Evolutionary conservation across 1,139 yeast species (phyloP).

Genomic region (Diutina sp.): DNA sequence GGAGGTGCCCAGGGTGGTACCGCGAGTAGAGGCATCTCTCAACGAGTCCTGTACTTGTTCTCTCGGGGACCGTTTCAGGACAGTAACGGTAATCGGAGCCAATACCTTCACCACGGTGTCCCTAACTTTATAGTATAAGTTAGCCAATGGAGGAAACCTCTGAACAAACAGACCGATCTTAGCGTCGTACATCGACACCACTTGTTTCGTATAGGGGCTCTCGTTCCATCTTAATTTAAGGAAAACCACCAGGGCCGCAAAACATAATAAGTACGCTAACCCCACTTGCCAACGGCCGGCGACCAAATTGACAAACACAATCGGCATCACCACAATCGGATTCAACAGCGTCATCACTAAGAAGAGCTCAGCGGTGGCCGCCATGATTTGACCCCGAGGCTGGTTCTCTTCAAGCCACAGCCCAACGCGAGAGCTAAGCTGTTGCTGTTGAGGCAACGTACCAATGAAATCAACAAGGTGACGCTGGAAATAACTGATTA

Average conservation of each 20-base stretch:
- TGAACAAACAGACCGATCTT: slow-evolving; percentile 13
- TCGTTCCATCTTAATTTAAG: slow-evolving; percentile 32
- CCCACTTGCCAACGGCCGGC: slow-evolving; percentile 10
- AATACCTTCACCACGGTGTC: background rate
- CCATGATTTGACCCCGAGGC: slow-evolving; percentile 33
- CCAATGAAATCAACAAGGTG: background rate
- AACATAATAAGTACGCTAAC: slow-evolving; percentile 10
- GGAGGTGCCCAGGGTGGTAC: background rate
- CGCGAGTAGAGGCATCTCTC: background rate
- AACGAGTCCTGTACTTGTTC: background rate
- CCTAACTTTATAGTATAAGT: background rate
- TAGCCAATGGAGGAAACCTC: background rate
- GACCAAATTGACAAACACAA: slow-evolving; percentile 12
- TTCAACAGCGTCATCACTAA: slow-evolving; percentile 6
- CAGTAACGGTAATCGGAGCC: background rate
- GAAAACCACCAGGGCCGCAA: slow-evolving; percentile 23
- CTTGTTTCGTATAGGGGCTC: slow-evolving; percentile 27
- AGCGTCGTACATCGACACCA: slow-evolving; percentile 26
- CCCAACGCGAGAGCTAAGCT: slow-evolving; percentile 13
- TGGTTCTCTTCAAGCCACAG: slow-evolving; percentile 26
- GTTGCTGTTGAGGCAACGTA: background rate
- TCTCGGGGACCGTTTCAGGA: background rate
- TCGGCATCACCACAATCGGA: slow-evolving; percentile 12
- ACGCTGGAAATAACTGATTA: background rate
- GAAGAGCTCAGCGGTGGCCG: slow-evolving; percentile 34